Conservation (phyloP, 352 stramenopile genomes). For the Pythium sukuiense region DNA sequence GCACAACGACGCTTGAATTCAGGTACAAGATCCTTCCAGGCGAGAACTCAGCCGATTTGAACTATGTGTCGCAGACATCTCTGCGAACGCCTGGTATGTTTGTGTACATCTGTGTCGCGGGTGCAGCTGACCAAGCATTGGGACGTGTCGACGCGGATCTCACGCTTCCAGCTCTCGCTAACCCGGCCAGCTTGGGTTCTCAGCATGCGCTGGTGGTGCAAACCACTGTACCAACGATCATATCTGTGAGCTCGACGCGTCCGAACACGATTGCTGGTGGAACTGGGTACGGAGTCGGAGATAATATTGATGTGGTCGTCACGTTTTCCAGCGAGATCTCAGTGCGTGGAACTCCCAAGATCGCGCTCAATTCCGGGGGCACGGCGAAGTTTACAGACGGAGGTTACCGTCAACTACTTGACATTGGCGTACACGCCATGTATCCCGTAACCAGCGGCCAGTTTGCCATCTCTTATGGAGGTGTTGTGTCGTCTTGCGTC, state of each 20-base stretch:
- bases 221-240: slow-evolving; percentile 37
- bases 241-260: slow-evolving; percentile 48
- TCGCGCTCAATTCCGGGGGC: slow-evolving; percentile 53
- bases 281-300: slow-evolving; percentile 57
- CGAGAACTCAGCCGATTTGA: slow-evolving; percentile 41
- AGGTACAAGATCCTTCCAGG: slow-evolving; percentile 59
- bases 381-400: slow-evolving; percentile 48
- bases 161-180: slow-evolving; percentile 33
- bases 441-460: slow-evolving; percentile 56
- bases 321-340: slow-evolving; percentile 58
- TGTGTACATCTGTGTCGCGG: slow-evolving; percentile 4
- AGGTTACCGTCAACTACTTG: slow-evolving; percentile 61
- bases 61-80: slow-evolving; percentile 52
- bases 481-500: slow-evolving; percentile 44
- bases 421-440: slow-evolving; percentile 61
- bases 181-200: slow-evolving; percentile 33
- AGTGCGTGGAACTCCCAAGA: slow-evolving; percentile 40
- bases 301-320: slow-evolving; percentile 69
- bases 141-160: slow-evolving; percentile 37
- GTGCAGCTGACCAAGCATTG: slow-evolving; percentile 12
- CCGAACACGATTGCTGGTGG: slow-evolving; percentile 30
- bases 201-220: slow-evolving; percentile 40
- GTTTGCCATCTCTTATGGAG: slow-evolving; percentile 55
- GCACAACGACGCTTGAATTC: slow-evolving; percentile 51
- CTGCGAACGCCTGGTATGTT: slow-evolving; percentile 34